Evolutionary conservation across 2,329 filamentous ascomycete species (phyloP).

Genomic region (Aureobasidium sp.): DNA sequence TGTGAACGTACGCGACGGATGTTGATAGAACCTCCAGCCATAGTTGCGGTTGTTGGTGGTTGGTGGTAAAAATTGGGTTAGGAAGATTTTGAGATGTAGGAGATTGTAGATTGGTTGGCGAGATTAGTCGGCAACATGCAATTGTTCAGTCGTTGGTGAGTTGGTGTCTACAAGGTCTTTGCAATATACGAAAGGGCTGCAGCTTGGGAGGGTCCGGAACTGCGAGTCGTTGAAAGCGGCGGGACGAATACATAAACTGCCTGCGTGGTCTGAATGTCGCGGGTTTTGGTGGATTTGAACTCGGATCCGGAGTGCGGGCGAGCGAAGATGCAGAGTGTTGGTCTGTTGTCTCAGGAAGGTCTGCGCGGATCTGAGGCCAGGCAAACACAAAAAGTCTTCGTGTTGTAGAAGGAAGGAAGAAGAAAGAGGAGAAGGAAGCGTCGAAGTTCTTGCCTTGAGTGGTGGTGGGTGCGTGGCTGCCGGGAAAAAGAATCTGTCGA

Average conservation of each 20-base stretch:
- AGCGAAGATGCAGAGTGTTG: not conserved
- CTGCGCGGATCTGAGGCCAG: not conserved
- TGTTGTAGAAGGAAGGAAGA: not conserved
- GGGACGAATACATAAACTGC: conserved; percentile 98
- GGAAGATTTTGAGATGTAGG: conserved; percentile 13
- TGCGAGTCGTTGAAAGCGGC: conserved; percentile 89
- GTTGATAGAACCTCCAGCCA: conserved; percentile 79
- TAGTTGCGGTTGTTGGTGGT: conserved; percentile 49
- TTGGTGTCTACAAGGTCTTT: conserved; percentile 85
- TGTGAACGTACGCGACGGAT: conserved; percentile 59
- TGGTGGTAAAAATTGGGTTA: conserved; percentile 15
- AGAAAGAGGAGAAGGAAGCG: not conserved
- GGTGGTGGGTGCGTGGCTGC: not conserved
- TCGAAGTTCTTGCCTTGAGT: not conserved
- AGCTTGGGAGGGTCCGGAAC: conserved; percentile 89
- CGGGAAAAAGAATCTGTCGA: not conserved
- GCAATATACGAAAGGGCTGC: conserved; percentile 93
- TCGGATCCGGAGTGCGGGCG: conserved; percentile 5
- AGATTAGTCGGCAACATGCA: conserved; percentile 39
- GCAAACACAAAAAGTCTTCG: conserved; percentile 6
- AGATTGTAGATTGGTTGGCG: conserved; percentile 34
- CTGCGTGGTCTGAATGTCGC: conserved; percentile 15
- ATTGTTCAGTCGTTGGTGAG: conserved; percentile 75
- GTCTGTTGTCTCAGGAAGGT: conserved; percentile 5
- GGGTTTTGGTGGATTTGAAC: conserved; percentile 7